Percentiles rank a stretch among this genome's conserved stretches.
phyloP scores from a whole-genome alignment of 345 rosid genomes.

The Lepidium sativum region DNA sequence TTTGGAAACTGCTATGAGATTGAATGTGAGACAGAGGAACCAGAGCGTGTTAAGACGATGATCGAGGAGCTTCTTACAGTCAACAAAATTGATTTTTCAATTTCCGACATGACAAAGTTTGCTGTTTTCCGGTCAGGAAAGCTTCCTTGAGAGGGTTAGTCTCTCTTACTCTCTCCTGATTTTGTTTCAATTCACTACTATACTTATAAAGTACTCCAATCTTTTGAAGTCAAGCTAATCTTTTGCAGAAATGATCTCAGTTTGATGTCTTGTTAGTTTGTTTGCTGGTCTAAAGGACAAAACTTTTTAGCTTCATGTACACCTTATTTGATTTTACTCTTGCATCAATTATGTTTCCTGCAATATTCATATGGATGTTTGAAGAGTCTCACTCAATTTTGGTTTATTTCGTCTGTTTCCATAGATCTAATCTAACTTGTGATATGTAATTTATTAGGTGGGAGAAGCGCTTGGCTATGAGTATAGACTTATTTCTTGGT shows the following conservation, averaged over 20 bases:
- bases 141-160: conserved; percentile 38
- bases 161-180: neutral
- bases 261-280: too few species aligned
- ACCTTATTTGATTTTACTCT: too few species aligned
- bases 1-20: conserved; percentile 71
- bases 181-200: neutral
- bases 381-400: neutral
- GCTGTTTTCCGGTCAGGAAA: conserved; percentile 64
- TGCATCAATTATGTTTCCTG: too few species aligned
- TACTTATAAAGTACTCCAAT: neutral
- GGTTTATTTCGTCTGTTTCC: too few species aligned
- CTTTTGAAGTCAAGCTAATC: neutral
- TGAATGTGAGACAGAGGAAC: conserved; percentile 74
- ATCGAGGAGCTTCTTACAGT: conserved; percentile 53
- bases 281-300: neutral
- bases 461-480: neutral
- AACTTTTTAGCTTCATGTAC: neutral
- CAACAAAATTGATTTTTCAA: conserved; percentile 43
- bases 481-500: neutral
- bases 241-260: neutral
- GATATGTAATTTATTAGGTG: conserved; percentile 2
- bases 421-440: neutral
- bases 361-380: neutral
- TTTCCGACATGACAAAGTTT: conserved; percentile 70
- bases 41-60: conserved; percentile 51